phyloP scores from a whole-genome alignment of 768 basidiomycete genomes.

The Dioszegia crocea region DNA sequence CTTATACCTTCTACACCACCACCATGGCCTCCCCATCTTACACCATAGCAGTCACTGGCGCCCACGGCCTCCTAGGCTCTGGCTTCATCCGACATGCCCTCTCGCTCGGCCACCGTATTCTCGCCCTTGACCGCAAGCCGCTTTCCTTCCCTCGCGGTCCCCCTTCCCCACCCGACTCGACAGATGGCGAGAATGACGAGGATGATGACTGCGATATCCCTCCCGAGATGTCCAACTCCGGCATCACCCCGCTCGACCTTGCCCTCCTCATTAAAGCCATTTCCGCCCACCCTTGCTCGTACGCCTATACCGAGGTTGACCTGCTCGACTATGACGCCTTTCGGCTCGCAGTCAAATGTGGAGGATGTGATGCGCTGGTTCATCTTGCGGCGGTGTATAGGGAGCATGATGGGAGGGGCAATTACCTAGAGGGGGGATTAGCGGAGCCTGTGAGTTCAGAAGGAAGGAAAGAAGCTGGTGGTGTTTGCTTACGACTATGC shows the following conservation, averaged over 20 bases:
- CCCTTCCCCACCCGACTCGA: neutral
- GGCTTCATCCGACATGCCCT: slow-evolving; percentile 18
- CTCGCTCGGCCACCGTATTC: slow-evolving; percentile 28
- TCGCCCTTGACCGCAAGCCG: slow-evolving; percentile 26
- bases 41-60: slow-evolving; percentile 34
- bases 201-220: neutral
- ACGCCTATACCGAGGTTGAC: slow-evolving; percentile 19
- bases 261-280: neutral
- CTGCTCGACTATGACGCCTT: slow-evolving; percentile 20
- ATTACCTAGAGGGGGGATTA: slow-evolving; percentile 1
- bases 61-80: slow-evolving; percentile 23
- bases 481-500: neutral
- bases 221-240: neutral
- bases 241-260: neutral
- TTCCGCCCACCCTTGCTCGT: neutral
- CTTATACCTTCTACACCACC: neutral
- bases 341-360: slow-evolving; percentile 11
- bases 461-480: slow-evolving; percentile 5
- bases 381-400: slow-evolving; percentile 34
- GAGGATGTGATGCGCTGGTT: slow-evolving; percentile 33
- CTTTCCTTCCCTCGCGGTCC: neutral
- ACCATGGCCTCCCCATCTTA: neutral
- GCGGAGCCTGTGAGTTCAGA: slow-evolving; percentile 6
- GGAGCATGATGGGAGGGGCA: slow-evolving; percentile 15
- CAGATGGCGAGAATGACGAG: neutral